These are phyloP conservation scores for Suhomyces faveliae DNA, from an alignment of 805 yeast genomes.

Conservation along the genomic window DNA sequence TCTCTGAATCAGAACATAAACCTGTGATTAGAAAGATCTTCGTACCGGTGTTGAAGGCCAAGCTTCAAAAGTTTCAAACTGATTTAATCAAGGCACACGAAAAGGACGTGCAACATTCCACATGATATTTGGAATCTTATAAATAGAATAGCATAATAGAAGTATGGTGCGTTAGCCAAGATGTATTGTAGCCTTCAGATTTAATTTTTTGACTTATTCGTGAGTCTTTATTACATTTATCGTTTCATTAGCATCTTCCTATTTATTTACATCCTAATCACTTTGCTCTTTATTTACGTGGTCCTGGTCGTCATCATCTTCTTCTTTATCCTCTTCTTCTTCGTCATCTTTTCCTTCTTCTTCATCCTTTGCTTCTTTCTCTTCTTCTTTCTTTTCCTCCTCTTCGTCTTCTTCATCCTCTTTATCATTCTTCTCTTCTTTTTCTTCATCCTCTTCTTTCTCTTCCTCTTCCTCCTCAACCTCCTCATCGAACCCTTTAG, in stretches of 20 bases:
- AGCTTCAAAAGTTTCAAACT: constrained; percentile 57
- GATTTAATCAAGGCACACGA: constrained; percentile 64
- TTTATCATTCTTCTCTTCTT: background rate
- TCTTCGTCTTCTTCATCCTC: background rate
- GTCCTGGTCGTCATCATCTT: background rate
- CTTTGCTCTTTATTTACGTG: background rate
- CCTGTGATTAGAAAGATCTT: constrained; percentile 47
- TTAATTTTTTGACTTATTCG: too few relatives aligned
- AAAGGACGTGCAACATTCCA: constrained; percentile 58
- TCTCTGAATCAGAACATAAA: constrained; percentile 37
- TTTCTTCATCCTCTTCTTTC: background rate
- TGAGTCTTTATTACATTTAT: background rate
- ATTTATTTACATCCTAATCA: background rate
- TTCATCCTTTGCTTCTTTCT: background rate
- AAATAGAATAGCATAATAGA: constrained; percentile 3
- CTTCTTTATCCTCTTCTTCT: background rate
- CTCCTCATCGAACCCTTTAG: constrained; percentile 67
- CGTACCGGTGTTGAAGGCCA: constrained; percentile 49
- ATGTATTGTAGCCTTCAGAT: background rate
- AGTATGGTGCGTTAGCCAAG: background rate
- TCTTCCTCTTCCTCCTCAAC: background rate
- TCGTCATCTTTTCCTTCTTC: background rate
- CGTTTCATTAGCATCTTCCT: background rate
- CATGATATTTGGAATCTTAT: constrained; percentile 7
- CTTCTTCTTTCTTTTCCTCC: background rate